Percentiles rank a stretch among this genome's conserved stretches.
phyloP scores from a whole-genome alignment of 106 monocot genomes.

The Allium sativum region DNA sequence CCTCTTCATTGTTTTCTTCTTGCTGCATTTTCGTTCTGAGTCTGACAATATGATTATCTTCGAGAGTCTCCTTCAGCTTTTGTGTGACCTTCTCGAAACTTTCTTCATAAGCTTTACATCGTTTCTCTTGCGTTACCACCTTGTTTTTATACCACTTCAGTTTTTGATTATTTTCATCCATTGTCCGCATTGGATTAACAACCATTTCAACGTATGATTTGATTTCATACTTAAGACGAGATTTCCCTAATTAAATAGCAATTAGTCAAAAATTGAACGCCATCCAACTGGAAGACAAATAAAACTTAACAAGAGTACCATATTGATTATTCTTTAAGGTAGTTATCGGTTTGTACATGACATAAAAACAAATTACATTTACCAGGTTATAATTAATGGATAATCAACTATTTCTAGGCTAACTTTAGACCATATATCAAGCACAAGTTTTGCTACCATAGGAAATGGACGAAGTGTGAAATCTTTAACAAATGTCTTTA shows the following conservation, averaged over 20 bases:
- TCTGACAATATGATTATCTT: conserved; percentile 51
- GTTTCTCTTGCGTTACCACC: conserved; percentile 32
- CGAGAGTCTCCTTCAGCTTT: conserved; percentile 43
- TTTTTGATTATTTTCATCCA: conserved; percentile 75
- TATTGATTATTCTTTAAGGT: too few relatives aligned
- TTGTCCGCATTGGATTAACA: conserved; percentile 57
- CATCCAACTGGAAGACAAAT: too few relatives aligned
- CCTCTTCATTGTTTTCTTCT: conserved; percentile 80
- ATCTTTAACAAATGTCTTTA: too few relatives aligned
- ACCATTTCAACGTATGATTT: conserved; percentile 90
- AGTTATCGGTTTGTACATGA: too few relatives aligned
- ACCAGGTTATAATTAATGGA: too few relatives aligned
- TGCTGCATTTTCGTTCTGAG: conserved; percentile 50
- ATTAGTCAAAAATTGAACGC: too few relatives aligned
- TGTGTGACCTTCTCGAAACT: conserved; percentile 32
- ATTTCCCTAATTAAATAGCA: conserved; percentile 37
- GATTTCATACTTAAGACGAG: conserved; percentile 58
- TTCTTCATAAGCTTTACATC: conserved; percentile 50
- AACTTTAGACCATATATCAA: too few relatives aligned
- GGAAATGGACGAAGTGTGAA: too few relatives aligned
- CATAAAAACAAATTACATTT: too few relatives aligned
- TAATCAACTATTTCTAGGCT: too few relatives aligned
- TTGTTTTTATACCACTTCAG: conserved; percentile 29
- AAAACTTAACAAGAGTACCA: too few relatives aligned
- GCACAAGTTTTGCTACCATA: too few relatives aligned